These are phyloP conservation scores for Penicillium sp. DNA, from an alignment of 2,329 filamentous ascomycete genomes.

Conservation along the genomic window DNA sequence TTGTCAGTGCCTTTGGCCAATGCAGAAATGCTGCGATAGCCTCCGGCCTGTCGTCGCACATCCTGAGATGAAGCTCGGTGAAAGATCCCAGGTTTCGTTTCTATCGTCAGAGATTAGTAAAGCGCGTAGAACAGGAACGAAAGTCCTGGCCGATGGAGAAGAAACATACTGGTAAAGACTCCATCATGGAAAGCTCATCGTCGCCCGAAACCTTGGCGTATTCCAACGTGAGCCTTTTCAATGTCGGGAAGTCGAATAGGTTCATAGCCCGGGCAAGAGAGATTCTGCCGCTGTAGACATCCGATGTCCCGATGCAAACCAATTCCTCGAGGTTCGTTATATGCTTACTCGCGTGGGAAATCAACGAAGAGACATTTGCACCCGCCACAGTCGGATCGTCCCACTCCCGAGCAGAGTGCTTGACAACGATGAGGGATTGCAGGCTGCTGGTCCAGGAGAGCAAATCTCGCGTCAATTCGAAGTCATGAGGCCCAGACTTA, in stretches of 20 bases:
- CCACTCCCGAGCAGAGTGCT: conserved; percentile 3
- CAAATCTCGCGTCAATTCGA: conserved; percentile 2
- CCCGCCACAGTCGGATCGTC: background rate
- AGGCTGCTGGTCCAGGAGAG: conserved; percentile 4
- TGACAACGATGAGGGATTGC: background rate
- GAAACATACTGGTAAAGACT: background rate
- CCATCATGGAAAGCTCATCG: background rate
- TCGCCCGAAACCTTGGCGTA: conserved; percentile 1
- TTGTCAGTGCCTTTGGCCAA: conserved; percentile 5
- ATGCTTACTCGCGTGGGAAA: background rate
- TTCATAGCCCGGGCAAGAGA: conserved; percentile 4
- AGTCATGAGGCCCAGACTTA: conserved; percentile 1
- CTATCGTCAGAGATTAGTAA: too few relatives aligned
- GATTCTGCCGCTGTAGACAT: too few relatives aligned
- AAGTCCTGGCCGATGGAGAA: too few relatives aligned
- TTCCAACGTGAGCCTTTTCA: conserved; percentile 1
- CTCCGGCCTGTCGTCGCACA: conserved; percentile 6
- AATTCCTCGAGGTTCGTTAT: background rate
- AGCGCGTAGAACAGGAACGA: too few relatives aligned
- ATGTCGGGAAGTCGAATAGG: conserved; percentile 1
- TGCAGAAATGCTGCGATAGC: conserved; percentile 6
- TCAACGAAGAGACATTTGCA: background rate
- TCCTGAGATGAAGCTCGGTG: conserved; percentile 2
- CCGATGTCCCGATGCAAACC: too few relatives aligned
- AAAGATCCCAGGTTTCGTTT: conserved; percentile 4